Evolutionary conservation across 2,329 filamentous ascomycete species (phyloP).

Genomic region (Xylariaceae sp.): DNA sequence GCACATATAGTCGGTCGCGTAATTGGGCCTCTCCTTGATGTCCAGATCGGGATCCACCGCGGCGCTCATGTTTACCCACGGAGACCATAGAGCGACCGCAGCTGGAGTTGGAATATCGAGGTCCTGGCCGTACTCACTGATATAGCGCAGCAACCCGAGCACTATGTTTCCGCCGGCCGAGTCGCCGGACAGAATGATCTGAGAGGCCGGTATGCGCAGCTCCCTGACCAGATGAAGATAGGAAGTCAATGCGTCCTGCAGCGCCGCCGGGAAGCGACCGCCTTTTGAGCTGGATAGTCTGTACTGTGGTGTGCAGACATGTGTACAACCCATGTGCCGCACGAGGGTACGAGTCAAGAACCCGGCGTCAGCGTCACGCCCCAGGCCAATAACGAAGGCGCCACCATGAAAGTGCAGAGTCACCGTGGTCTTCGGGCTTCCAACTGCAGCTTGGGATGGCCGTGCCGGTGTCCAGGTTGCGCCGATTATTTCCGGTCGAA

Average conservation of each 20-base stretch:
- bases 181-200: conserved; percentile 35
- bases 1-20: conserved; percentile 13
- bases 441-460: background rate
- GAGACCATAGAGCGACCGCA: conserved; percentile 29
- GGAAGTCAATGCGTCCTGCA: conserved; percentile 34
- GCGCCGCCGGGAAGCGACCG: conserved; percentile 31
- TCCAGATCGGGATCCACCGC: conserved; percentile 1
- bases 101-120: conserved; percentile 22
- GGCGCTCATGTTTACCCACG: conserved; percentile 26
- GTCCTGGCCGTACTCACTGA: conserved; percentile 25
- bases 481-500: conserved; percentile 6
- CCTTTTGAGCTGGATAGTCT: conserved; percentile 27
- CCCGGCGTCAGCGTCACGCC: conserved; percentile 31
- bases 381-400: conserved; percentile 32
- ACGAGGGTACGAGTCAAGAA: conserved; percentile 27
- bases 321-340: conserved; percentile 22
- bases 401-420: conserved; percentile 35
- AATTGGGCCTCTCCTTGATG: conserved; percentile 12
- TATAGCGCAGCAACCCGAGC: conserved; percentile 33
- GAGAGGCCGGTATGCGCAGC: conserved; percentile 25
- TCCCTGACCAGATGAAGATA: conserved; percentile 29
- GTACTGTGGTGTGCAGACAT: conserved; percentile 34
- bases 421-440: conserved; percentile 7
- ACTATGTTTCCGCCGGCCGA: conserved; percentile 34
- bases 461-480: conserved; percentile 16